These are phyloP conservation scores for Sporothrix brunneoviolacea DNA, from an alignment of 2,329 filamentous ascomycete species.

Conservation along the genomic window DNA sequence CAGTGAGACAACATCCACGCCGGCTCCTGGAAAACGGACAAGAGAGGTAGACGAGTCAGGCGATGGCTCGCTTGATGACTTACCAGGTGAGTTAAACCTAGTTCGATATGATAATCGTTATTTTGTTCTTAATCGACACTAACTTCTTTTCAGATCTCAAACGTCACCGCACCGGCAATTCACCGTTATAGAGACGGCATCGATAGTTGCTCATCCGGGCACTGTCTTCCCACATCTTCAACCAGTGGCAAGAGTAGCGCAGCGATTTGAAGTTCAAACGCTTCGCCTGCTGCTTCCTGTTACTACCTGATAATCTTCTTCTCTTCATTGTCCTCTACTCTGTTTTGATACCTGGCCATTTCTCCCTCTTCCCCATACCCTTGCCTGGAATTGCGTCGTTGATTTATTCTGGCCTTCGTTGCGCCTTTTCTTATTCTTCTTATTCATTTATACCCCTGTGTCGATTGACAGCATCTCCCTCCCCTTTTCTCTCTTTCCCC, in stretches of 20 bases:
- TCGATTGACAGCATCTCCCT: no score
- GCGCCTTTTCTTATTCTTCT: no score
- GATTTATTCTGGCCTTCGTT: no score
- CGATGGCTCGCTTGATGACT: constrained; percentile 18
- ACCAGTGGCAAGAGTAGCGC: background rate
- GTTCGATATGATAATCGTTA: no score
- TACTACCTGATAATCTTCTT: background rate
- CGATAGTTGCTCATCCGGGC: no score
- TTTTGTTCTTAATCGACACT: background rate
- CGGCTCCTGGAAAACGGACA: constrained; percentile 26
- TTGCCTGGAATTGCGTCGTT: no score
- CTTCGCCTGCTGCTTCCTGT: background rate
- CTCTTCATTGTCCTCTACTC: background rate
- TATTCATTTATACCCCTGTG: no score
- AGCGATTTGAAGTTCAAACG: background rate
- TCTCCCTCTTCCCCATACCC: no score
- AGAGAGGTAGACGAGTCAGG: constrained; percentile 22
- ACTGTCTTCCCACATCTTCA: background rate
- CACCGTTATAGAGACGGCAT: background rate
- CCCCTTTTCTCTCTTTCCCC: no score
- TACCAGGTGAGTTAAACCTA: constrained; percentile 32
- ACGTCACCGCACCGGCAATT: constrained; percentile 37
- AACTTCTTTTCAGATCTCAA: constrained; percentile 35
- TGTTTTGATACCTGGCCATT: no score
- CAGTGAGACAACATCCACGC: constrained; percentile 18